Conservation (phyloP, 371 early-diverging fungal species). For the Apophysomyces variabilis region DNA sequence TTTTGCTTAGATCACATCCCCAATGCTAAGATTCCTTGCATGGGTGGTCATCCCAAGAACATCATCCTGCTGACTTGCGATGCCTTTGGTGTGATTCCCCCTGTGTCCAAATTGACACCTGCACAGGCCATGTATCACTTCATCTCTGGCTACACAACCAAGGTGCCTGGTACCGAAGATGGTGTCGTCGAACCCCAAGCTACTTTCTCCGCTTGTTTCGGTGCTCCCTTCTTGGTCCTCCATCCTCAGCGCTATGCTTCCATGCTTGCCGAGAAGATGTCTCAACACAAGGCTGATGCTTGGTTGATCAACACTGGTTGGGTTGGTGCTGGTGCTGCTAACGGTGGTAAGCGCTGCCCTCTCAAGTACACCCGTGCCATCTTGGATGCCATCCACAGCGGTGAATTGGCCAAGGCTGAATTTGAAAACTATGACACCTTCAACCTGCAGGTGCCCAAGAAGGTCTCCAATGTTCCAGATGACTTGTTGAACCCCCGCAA, state of each 20-base stretch:
- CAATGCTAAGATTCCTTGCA: conserved; percentile 94
- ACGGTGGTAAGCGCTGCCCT: conserved; percentile 85
- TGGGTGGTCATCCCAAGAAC: conserved; percentile 94
- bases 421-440: conserved; percentile 83
- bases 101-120: conserved; percentile 89
- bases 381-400: conserved; percentile 94
- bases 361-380: conserved; percentile 97
- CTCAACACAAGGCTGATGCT: conserved; percentile 85
- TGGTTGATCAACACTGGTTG: conserved; percentile 99
- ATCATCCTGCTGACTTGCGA: conserved; percentile 97
- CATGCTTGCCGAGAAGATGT: conserved; percentile 96
- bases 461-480: conserved; percentile 72
- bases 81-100: conserved; percentile 97
- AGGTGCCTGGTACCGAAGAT: conserved; percentile 97
- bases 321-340: conserved; percentile 93
- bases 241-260: conserved; percentile 97
- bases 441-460: conserved; percentile 81
- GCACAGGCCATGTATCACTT: conserved; percentile 98
- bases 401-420: conserved; percentile 81
- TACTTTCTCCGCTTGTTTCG: conserved; percentile 97
- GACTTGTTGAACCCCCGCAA: conserved; percentile 85
- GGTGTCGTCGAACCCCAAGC: conserved; percentile 90
- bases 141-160: conserved; percentile 91
- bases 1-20: conserved; percentile 82
- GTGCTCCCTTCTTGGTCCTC: conserved; percentile 96